Conservation (phyloP, 164 flowering plant genomes). For the Cinnamomum micranthum region DNA sequence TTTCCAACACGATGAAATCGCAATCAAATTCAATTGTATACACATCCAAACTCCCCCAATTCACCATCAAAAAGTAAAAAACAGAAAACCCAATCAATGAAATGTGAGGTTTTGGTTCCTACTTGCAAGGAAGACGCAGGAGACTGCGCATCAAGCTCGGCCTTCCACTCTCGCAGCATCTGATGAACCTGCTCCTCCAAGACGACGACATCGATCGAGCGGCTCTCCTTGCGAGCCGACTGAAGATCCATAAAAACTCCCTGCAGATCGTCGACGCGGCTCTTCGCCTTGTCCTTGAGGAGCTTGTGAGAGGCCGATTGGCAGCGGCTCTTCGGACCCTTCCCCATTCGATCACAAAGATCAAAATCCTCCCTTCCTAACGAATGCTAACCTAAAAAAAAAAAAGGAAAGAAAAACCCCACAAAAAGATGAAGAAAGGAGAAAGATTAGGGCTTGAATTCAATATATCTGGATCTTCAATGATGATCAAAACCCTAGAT, state of each 20-base stretch:
- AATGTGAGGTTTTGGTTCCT: background rate
- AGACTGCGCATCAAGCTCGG: conserved; percentile 86
- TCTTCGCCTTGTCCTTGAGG: conserved; percentile 86
- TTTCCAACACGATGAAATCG: no score
- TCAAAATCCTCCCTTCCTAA: background rate
- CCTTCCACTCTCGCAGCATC: conserved; percentile 95
- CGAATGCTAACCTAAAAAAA: background rate
- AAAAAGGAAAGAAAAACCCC: no score
- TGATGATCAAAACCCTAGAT: no score
- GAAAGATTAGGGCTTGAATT: no score
- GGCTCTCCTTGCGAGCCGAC: conserved; percentile 87
- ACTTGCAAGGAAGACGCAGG: conserved; percentile 84
- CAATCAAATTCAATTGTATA: background rate
- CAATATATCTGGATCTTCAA: no score
- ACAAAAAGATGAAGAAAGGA: no score
- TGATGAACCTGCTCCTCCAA: conserved; percentile 95
- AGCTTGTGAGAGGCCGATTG: conserved; percentile 76
- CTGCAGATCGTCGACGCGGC: conserved; percentile 88
- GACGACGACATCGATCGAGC: conserved; percentile 51
- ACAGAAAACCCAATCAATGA: background rate
- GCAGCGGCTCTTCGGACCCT: conserved; percentile 52
- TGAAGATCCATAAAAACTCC: conserved; percentile 81
- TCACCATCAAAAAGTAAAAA: background rate
- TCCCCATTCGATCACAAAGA: background rate
- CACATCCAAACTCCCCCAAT: background rate